These are phyloP conservation scores for Rhynchospora tenuis DNA, from an alignment of 176 grass and related monocot genomes.

Conservation along the genomic window DNA sequence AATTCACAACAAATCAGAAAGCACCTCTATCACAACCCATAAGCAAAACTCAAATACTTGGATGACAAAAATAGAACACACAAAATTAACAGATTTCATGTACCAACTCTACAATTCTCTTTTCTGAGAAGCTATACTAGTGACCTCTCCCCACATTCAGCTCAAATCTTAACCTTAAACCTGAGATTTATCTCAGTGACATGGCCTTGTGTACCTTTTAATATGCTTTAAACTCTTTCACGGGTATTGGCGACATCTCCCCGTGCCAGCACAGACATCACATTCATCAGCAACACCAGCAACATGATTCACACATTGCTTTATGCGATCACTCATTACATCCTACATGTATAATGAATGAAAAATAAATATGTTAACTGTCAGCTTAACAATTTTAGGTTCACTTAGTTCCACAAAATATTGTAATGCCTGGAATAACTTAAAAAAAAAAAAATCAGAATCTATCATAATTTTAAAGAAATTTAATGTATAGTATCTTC, in stretches of 20 bases:
- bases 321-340: slow-evolving; percentile 88
- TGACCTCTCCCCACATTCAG: not conserved
- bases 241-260: slow-evolving; percentile 57
- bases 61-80: not conserved
- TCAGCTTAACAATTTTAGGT: not conserved
- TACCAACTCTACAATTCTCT: too few species aligned
- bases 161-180: not conserved
- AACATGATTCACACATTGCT: slow-evolving; percentile 64
- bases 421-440: not conserved
- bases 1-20: not conserved
- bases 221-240: slow-evolving; percentile 5
- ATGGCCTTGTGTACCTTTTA: not conserved
- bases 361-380: not conserved
- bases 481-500: too few species aligned
- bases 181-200: not conserved
- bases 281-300: slow-evolving; percentile 64
- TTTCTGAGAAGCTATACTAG: too few species aligned
- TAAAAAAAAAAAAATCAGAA: too few species aligned
- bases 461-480: too few species aligned
- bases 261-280: slow-evolving; percentile 62
- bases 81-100: too few species aligned
- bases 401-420: not conserved
- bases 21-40: not conserved
- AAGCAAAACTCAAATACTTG: not conserved
- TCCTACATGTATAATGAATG: slow-evolving; percentile 38